Evolutionary conservation across 225 moss, liverwort and hornwort genomes (phyloP).

Genomic region (Rhytidiadelphus loreus): DNA sequence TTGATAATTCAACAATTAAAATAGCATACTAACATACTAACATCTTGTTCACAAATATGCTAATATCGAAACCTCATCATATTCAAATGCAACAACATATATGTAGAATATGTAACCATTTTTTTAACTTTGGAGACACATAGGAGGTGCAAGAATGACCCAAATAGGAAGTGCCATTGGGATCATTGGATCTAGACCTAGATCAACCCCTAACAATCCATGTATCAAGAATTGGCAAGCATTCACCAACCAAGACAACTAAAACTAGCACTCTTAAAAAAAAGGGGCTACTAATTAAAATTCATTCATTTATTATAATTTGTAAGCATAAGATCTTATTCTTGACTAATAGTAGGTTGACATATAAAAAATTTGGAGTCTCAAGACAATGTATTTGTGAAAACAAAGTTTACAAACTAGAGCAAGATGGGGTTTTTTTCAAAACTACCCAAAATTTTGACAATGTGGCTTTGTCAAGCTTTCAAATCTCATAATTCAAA

Average conservation of each 20-base stretch:
- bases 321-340: not conserved
- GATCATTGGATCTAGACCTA: rapidly evolving
- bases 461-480: too few species aligned
- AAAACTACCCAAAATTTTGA: not conserved
- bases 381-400: rapidly evolving
- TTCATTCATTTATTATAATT: not conserved
- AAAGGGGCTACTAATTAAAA: not conserved
- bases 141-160: not conserved
- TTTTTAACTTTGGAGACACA: not conserved
- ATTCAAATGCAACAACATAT: rapidly evolving
- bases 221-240: not conserved
- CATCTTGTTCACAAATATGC: not conserved
- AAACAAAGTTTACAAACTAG: not conserved
- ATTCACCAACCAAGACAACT: rapidly evolving
- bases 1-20: not conserved
- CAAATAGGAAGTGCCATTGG: not conserved
- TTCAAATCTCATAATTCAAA: rapidly evolving
- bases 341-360: not conserved
- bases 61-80: not conserved
- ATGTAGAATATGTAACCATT: rapidly evolving
- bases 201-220: rapidly evolving
- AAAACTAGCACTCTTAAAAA: rapidly evolving
- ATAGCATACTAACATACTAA: not conserved
- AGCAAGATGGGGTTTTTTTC: not conserved
- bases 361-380: rapidly evolving